Conservation (phyloP, 2,329 filamentous ascomycete species). For the Lasiodiplodia sp. region DNA sequence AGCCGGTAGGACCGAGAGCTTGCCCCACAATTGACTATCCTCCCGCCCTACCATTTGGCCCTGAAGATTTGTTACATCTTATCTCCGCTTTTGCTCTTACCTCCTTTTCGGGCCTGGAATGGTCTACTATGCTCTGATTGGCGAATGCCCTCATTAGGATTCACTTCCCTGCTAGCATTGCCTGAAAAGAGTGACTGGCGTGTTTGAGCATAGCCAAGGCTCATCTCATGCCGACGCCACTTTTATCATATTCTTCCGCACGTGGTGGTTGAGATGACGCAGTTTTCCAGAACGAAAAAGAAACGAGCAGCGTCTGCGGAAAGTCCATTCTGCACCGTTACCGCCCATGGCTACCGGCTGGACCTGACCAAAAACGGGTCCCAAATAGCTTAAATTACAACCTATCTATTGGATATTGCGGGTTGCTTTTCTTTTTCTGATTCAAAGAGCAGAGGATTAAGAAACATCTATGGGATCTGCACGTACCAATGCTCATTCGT, state of each 20-base stretch:
- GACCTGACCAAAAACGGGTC: neutral
- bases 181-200: neutral
- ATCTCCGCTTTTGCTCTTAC: neutral
- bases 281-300: neutral
- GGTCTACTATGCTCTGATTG: neutral
- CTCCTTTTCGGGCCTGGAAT: neutral
- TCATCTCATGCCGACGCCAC: neutral
- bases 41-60: neutral
- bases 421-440: neutral
- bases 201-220: neutral
- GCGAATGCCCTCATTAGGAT: neutral
- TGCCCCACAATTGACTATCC: too few species aligned
- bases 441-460: neutral
- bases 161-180: neutral
- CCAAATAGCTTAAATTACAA: neutral
- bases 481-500: too few species aligned
- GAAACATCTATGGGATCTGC: too few species aligned
- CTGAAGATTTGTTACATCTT: neutral
- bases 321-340: neutral
- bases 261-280: slow-evolving; percentile 1
- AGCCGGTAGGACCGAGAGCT: neutral
- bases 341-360: neutral
- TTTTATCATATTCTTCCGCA: neutral
- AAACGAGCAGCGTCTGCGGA: neutral
- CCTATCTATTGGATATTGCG: neutral